A percentile compares a stretch with the other conserved stretches of the same genome.
Conservation (phyloP, 2,329 filamentous ascomycete genomes). For the Neoascochyta sp. region DNA sequence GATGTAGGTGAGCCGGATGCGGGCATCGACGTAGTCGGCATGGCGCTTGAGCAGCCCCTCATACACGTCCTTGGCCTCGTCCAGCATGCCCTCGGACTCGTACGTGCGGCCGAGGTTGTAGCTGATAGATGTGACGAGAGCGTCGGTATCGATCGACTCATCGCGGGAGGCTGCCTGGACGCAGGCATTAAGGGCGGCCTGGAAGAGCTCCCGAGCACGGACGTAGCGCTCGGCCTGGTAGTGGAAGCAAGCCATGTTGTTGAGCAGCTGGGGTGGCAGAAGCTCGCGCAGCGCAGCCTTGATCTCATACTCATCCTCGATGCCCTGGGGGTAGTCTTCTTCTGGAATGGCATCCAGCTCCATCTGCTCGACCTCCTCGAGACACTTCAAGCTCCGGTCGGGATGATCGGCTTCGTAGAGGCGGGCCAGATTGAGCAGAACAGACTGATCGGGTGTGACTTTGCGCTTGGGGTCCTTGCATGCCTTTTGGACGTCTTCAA, state of each 20-base stretch:
- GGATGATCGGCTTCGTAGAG: constrained; percentile 83
- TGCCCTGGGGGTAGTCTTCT: constrained; percentile 62
- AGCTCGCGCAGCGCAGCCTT: constrained; percentile 66
- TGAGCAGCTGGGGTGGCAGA: constrained; percentile 84
- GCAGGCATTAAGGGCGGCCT: constrained; percentile 85
- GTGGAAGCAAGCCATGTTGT: constrained; percentile 96
- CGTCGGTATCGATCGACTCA: constrained; percentile 76
- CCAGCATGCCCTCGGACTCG: constrained; percentile 74
- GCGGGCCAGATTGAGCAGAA: constrained; percentile 85
- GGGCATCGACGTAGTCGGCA: constrained; percentile 87
- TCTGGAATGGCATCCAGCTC: constrained; percentile 75
- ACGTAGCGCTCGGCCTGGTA: constrained; percentile 82
- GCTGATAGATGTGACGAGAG: constrained; percentile 89
- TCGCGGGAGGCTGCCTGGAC: constrained; percentile 75
- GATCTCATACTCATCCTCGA: constrained; percentile 45
- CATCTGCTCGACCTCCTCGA: constrained; percentile 87
- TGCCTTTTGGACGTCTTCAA: constrained; percentile 78
- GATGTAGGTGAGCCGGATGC: constrained; percentile 84
- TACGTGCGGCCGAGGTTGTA: constrained; percentile 95
- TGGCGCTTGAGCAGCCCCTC: constrained; percentile 81
- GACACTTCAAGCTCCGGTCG: constrained; percentile 86
- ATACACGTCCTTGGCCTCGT: constrained; percentile 85
- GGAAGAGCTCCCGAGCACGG: constrained; percentile 79
- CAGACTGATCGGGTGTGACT: constrained; percentile 73
- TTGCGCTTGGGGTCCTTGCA: constrained; percentile 95